Percentiles rank a stretch among this genome's conserved stretches.
phyloP scores from a whole-genome alignment of 202 grass and related monocot species.

The Setaria viridis region DNA sequence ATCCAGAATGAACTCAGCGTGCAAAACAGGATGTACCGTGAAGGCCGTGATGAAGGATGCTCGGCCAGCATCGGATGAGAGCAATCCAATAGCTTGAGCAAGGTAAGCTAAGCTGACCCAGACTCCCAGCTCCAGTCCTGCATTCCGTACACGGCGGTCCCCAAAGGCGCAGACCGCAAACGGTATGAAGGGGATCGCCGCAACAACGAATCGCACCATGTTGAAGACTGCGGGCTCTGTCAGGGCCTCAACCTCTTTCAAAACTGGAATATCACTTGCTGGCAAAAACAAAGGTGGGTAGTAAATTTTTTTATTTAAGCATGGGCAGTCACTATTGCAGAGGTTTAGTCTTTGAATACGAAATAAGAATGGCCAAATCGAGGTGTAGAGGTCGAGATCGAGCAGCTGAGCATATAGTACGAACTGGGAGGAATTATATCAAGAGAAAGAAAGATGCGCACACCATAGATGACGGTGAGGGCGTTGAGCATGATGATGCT shows the following conservation, averaged over 20 bases:
- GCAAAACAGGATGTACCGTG: slow-evolving; percentile 59
- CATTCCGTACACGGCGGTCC: slow-evolving; percentile 59
- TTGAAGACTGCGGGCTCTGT: slow-evolving; percentile 86
- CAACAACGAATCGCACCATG: slow-evolving; percentile 83
- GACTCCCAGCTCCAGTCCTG: slow-evolving; percentile 77
- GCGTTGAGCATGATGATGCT: slow-evolving; percentile 95
- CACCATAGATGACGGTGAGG: slow-evolving; percentile 95
- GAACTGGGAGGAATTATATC: neutral
- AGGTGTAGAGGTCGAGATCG: neutral
- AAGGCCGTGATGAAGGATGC: slow-evolving; percentile 90
- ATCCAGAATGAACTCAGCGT: neutral
- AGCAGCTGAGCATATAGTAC: neutral
- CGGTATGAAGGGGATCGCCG: slow-evolving; percentile 76
- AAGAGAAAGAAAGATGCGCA: neutral
- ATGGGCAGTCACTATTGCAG: neutral
- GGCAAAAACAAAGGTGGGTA: neutral
- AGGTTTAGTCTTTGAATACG: neutral
- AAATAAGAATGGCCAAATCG: neutral
- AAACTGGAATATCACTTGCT: slow-evolving; percentile 98
- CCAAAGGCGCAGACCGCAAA: slow-evolving; percentile 48
- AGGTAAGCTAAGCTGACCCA: slow-evolving; percentile 91
- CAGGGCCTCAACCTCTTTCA: slow-evolving; percentile 94
- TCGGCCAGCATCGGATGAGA: slow-evolving; percentile 86
- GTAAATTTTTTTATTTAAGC: no score
- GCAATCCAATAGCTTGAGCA: slow-evolving; percentile 79